Conservation (phyloP, 139 green algal genomes). For the Micractinium sp. region DNA sequence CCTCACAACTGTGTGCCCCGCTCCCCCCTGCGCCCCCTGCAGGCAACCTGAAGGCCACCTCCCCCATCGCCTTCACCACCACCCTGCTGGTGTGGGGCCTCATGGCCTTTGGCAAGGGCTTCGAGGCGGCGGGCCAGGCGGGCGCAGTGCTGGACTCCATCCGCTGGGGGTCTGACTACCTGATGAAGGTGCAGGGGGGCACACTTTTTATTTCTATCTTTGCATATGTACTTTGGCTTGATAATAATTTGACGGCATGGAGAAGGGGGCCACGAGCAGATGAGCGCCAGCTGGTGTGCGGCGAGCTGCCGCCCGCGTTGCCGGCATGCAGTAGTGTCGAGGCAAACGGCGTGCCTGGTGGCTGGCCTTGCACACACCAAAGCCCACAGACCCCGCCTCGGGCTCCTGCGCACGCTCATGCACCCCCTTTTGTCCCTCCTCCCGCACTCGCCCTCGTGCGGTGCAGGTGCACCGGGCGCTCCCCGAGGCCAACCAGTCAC, state of each 20-base stretch:
- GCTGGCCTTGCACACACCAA: too few species aligned
- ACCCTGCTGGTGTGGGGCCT: constrained; percentile 73
- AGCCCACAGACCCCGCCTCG: too few species aligned
- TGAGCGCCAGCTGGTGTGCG: too few species aligned
- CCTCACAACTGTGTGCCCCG: not conserved
- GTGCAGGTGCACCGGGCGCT: constrained; percentile 40
- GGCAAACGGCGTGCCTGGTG: too few species aligned
- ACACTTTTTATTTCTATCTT: too few species aligned
- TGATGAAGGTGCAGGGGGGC: constrained; percentile 52
- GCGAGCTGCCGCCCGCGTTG: too few species aligned
- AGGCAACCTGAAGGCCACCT: constrained; percentile 78
- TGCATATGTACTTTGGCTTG: too few species aligned
- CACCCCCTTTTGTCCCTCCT: not conserved
- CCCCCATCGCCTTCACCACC: constrained; percentile 79
- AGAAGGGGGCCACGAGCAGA: too few species aligned
- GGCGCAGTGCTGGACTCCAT: constrained; percentile 48
- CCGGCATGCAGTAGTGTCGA: too few species aligned
- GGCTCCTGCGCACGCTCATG: too few species aligned
- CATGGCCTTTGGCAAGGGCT: constrained; percentile 64
- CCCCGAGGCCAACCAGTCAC: constrained; percentile 10
- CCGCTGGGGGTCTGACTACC: constrained; percentile 75
- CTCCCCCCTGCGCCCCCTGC: not conserved
- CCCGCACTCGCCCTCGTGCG: not conserved
- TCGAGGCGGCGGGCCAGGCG: constrained; percentile 35
- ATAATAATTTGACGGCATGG: too few species aligned